Percentiles rank a stretch among this genome's conserved stretches.
These are phyloP conservation scores for Cercophora scortea DNA, from an alignment of 495 filamentous ascomycete species.

Conservation along the genomic window DNA sequence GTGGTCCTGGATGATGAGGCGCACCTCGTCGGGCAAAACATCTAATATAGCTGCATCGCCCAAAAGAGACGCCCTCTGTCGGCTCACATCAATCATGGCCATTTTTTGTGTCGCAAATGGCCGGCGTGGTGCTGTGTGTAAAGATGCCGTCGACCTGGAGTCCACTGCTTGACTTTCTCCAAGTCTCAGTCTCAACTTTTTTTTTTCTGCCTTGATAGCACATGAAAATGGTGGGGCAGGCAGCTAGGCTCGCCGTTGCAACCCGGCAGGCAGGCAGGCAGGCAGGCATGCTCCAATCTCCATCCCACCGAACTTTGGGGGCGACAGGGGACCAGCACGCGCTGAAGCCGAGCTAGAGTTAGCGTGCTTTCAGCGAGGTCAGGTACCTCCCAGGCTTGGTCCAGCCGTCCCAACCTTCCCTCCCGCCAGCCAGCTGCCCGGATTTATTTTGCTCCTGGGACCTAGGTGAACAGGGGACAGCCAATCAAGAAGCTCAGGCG, in stretches of 20 bases:
- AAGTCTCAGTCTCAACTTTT: slow-evolving; percentile 3
- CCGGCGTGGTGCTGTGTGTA: background rate
- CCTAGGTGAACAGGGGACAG: background rate
- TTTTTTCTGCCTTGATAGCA: slow-evolving; percentile 20
- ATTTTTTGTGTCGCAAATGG: slow-evolving; percentile 20
- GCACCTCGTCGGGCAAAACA: slow-evolving; percentile 56
- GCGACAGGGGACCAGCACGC: background rate
- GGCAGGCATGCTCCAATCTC: too few species aligned
- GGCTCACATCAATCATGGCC: slow-evolving; percentile 36
- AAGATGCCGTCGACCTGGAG: too few species aligned
- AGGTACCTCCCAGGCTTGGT: too few species aligned
- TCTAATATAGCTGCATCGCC: slow-evolving; percentile 34
- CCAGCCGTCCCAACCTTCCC: background rate
- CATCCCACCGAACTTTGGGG: too few species aligned
- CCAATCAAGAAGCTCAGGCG: slow-evolving; percentile 15
- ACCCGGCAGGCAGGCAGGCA: background rate
- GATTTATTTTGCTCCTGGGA: slow-evolving; percentile 14
- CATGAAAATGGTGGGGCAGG: slow-evolving; percentile 3
- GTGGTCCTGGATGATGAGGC: slow-evolving; percentile 55
- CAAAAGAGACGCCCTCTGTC: slow-evolving; percentile 31
- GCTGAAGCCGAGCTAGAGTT: background rate
- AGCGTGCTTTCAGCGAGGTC: background rate
- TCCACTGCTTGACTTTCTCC: too few species aligned
- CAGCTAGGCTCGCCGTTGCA: background rate
- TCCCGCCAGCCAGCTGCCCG: background rate